Percentiles rank a stretch among this genome's conserved stretches.
phyloP scores from a whole-genome alignment of 306 rosid species.

The Lotus japonicus region DNA sequence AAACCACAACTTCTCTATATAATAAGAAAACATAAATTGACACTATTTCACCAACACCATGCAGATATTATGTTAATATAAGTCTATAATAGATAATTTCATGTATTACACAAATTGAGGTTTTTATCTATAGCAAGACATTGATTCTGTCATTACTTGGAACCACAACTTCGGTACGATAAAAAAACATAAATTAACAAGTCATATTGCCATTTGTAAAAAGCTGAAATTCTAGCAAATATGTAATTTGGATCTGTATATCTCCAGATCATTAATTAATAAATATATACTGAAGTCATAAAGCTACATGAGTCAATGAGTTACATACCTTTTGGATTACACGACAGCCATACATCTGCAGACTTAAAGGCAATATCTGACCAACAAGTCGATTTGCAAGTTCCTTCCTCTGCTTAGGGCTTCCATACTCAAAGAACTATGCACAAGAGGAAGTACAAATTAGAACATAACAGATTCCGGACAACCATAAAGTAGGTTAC shows the following conservation, averaged over 20 bases:
- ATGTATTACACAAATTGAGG: background rate
- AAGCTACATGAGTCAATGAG: background rate
- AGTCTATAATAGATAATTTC: background rate
- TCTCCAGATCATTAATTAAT: background rate
- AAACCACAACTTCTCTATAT: background rate
- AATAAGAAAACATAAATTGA: background rate
- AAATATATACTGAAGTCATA: conserved; percentile 4
- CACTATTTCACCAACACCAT: background rate
- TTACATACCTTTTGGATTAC: conserved; percentile 42
- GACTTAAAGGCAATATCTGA: conserved; percentile 46
- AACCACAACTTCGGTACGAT: too few species aligned
- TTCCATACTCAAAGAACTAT: conserved; percentile 51
- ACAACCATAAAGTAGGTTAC: background rate
- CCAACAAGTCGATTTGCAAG: conserved; percentile 37
- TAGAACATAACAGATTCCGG: background rate
- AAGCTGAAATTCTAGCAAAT: background rate
- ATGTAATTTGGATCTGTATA: background rate
- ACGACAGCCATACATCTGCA: conserved; percentile 58
- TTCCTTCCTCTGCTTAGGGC: conserved; percentile 35
- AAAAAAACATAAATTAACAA: too few species aligned
- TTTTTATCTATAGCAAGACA: too few species aligned
- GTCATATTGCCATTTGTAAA: conserved; percentile 9
- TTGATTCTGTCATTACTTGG: too few species aligned
- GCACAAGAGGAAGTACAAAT: background rate
- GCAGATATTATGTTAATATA: background rate